These are phyloP conservation scores for Selaginella tamariscina DNA, from an alignment of 75 land plant species.

Conservation along the genomic window DNA sequence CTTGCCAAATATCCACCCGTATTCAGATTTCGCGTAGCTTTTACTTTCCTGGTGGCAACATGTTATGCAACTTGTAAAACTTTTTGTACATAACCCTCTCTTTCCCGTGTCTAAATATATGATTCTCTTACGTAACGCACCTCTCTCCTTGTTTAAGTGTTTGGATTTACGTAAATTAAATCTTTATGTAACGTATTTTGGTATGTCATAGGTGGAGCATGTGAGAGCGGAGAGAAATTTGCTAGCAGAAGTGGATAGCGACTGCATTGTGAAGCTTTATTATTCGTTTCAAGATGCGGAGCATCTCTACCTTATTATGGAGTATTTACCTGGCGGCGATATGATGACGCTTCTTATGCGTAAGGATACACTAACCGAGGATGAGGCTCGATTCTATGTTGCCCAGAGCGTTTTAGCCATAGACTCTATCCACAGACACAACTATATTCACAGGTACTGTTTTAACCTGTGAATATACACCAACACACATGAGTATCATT, in stretches of 20 bases:
- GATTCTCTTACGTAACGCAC: too few relatives aligned
- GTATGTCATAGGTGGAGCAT: slow-evolving; percentile 60
- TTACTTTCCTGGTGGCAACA: not conserved
- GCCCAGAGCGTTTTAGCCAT: slow-evolving; percentile 77
- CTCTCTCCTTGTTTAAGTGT: not conserved
- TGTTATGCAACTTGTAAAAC: not conserved
- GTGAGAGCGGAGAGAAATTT: slow-evolving; percentile 83
- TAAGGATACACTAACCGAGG: slow-evolving; percentile 67
- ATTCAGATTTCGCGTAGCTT: not conserved
- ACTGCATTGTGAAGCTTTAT: slow-evolving; percentile 72
- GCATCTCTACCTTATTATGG: slow-evolving; percentile 76
- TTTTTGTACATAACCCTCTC: not conserved
- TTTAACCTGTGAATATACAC: too few relatives aligned
- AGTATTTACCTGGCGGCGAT: slow-evolving; percentile 88
- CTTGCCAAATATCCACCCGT: not conserved
- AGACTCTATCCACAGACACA: slow-evolving; percentile 75
- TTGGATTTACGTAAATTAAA: not conserved
- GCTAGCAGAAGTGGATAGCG: slow-evolving; percentile 81
- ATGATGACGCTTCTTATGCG: slow-evolving; percentile 82
- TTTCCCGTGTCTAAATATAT: too few relatives aligned
- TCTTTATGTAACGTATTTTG: not conserved
- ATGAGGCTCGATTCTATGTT: slow-evolving; percentile 74
- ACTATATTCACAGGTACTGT: slow-evolving; percentile 74
- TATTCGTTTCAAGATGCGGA: slow-evolving; percentile 91
- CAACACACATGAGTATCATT: too few relatives aligned